phyloP scores from a whole-genome alignment of 306 rosid genomes.

The Fragaria iinumae region DNA sequence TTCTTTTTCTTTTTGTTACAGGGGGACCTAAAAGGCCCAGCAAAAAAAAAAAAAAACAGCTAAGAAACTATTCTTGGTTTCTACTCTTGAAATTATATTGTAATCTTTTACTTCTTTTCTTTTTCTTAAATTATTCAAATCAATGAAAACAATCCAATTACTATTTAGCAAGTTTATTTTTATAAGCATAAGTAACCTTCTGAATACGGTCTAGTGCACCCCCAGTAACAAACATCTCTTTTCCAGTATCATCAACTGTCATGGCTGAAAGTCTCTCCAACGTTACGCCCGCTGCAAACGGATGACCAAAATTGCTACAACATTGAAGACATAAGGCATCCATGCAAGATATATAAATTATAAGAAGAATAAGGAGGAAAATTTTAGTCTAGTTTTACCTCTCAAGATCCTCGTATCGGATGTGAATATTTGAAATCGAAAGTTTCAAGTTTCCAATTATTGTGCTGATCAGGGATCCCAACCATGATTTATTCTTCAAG shows the following conservation, averaged over 20 bases:
- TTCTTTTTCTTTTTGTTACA: too few relatives aligned
- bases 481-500: conserved; percentile 82
- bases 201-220: conserved; percentile 77
- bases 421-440: conserved; percentile 87
- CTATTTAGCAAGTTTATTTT: conserved; percentile 12
- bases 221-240: conserved; percentile 83
- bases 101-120: background rate
- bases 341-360: conserved; percentile 18
- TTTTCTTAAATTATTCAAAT: conserved; percentile 7
- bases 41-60: too few relatives aligned
- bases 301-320: conserved; percentile 92
- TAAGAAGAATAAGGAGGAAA: background rate
- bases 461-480: conserved; percentile 93
- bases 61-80: background rate
- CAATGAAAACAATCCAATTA: background rate
- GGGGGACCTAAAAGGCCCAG: too few relatives aligned
- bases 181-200: conserved; percentile 52
- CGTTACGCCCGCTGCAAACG: conserved; percentile 90
- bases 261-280: conserved; percentile 87
- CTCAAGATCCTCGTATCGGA: conserved; percentile 93
- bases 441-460: conserved; percentile 93
- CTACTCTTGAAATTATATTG: background rate
- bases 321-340: conserved; percentile 33
- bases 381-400: conserved; percentile 47
- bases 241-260: conserved; percentile 84